A percentile compares a stretch with the other conserved stretches of the same genome.
phyloP scores from a whole-genome alignment of 78 protist genomes.

The Andalucia godoyi region DNA sequence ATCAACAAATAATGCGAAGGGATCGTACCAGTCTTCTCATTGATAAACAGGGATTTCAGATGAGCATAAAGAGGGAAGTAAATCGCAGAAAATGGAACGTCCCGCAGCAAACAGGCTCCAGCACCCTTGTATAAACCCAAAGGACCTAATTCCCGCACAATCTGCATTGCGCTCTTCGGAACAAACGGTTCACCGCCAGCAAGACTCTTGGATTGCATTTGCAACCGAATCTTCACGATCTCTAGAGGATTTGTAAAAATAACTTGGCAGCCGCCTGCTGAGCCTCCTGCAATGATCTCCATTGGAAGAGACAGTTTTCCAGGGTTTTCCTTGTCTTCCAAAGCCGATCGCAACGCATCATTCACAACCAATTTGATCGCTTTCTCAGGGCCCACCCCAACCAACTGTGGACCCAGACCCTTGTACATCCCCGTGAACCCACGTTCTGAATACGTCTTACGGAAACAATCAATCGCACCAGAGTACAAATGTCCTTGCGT shows the following conservation, averaged over 20 bases:
- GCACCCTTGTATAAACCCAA: constrained; percentile 65
- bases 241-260: constrained; percentile 68
- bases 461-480: constrained; percentile 54
- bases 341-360: constrained; percentile 39
- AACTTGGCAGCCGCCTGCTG: constrained; percentile 64
- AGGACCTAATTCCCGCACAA: constrained; percentile 39
- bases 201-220: too few species aligned
- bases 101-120: constrained; percentile 54
- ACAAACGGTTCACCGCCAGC: not conserved
- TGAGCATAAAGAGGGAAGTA: constrained; percentile 62
- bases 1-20: constrained; percentile 28
- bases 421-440: constrained; percentile 47
- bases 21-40: constrained; percentile 29
- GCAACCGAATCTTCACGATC: constrained; percentile 69
- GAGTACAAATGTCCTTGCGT: constrained; percentile 39
- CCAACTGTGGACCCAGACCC: constrained; percentile 65
- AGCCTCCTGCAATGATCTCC: constrained; percentile 60
- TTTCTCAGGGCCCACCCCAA: constrained; percentile 77
- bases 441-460: constrained; percentile 22
- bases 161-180: constrained; percentile 24
- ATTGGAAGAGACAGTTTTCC: constrained; percentile 54
- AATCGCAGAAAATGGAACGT: constrained; percentile 67
- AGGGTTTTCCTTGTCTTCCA: constrained; percentile 31
- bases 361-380: constrained; percentile 66
- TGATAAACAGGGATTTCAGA: constrained; percentile 29